Evolutionary conservation across 352 stramenopile genomes (phyloP).

Genomic region (Plasmopara halstedii): DNA sequence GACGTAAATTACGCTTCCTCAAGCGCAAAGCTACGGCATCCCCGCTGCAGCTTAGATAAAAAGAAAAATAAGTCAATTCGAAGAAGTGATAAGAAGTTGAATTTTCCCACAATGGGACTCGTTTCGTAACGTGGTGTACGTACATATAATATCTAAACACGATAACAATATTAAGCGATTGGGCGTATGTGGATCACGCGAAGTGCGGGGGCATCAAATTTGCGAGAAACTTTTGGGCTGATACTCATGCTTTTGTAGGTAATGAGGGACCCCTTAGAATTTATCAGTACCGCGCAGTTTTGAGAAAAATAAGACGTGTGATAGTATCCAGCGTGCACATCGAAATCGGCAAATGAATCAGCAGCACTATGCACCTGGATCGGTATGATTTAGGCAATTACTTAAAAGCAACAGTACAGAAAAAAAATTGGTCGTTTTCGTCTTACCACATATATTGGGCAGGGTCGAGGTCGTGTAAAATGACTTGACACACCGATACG

Average conservation of each 20-base stretch:
- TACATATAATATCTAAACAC: too few relatives aligned
- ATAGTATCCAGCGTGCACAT: constrained; percentile 26
- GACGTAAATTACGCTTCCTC: too few relatives aligned
- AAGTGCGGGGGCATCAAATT: too few relatives aligned
- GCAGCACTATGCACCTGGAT: constrained; percentile 26
- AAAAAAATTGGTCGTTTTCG: not conserved
- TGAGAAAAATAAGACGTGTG: constrained; percentile 23
- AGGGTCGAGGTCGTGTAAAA: constrained; percentile 33
- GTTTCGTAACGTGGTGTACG: too few relatives aligned
- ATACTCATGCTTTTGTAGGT: too few relatives aligned
- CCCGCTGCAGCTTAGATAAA: too few relatives aligned
- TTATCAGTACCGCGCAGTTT: constrained; percentile 16
- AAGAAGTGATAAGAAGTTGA: not conserved
- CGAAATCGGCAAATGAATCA: constrained; percentile 25
- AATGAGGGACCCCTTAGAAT: too few relatives aligned
- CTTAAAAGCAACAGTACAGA: not conserved
- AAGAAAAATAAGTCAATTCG: too few relatives aligned
- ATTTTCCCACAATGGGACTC: not conserved
- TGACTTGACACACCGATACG: constrained; percentile 43
- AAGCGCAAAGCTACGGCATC: too few relatives aligned
- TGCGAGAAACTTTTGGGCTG: too few relatives aligned
- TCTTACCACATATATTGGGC: constrained; percentile 40
- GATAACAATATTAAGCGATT: too few relatives aligned
- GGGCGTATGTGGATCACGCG: too few relatives aligned
- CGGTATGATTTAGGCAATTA: not conserved